phyloP scores from a whole-genome alignment of 441 rosid genomes.

The Pelargonium fulgidum region DNA sequence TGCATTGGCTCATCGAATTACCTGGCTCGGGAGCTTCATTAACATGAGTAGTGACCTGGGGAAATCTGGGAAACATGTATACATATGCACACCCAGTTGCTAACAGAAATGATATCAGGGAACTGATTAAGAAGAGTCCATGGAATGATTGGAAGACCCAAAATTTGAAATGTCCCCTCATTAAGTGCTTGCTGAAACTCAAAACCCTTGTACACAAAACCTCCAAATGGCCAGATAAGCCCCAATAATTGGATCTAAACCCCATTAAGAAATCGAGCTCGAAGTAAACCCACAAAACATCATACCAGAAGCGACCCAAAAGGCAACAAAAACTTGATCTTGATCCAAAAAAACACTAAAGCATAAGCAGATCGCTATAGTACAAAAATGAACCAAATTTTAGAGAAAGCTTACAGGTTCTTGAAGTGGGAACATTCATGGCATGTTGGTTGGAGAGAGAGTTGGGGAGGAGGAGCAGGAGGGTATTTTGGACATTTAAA shows the following conservation, averaged over 20 bases:
- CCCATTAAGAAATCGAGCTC: conserved; percentile 9
- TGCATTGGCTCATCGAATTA: conserved; percentile 29
- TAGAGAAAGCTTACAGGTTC: too few relatives aligned
- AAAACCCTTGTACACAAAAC: conserved; percentile 23
- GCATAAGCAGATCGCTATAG: not conserved
- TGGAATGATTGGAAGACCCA: conserved; percentile 20
- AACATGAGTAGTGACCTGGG: conserved; percentile 22
- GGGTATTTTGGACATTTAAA: not conserved
- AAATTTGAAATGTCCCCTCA: conserved; percentile 29
- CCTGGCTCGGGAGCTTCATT: conserved; percentile 25
- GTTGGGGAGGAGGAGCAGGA: conserved; percentile 11
- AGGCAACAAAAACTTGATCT: not conserved
- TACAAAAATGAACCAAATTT: not conserved
- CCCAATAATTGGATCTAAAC: conserved; percentile 17
- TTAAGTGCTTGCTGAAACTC: conserved; percentile 25
- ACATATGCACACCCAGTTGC: conserved; percentile 37
- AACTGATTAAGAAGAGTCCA: conserved; percentile 33
- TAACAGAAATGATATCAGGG: conserved; percentile 35
- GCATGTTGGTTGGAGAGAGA: conserved; percentile 8
- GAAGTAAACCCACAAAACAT: not conserved
- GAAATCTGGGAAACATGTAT: conserved; percentile 36
- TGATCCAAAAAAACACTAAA: not conserved
- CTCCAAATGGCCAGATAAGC: conserved; percentile 24
- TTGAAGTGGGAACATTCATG: not conserved
- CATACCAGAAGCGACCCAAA: not conserved